Percentiles rank a stretch among this genome's conserved stretches.
phyloP scores from a whole-genome alignment of 768 basidiomycete genomes.

The Postia placenta region DNA sequence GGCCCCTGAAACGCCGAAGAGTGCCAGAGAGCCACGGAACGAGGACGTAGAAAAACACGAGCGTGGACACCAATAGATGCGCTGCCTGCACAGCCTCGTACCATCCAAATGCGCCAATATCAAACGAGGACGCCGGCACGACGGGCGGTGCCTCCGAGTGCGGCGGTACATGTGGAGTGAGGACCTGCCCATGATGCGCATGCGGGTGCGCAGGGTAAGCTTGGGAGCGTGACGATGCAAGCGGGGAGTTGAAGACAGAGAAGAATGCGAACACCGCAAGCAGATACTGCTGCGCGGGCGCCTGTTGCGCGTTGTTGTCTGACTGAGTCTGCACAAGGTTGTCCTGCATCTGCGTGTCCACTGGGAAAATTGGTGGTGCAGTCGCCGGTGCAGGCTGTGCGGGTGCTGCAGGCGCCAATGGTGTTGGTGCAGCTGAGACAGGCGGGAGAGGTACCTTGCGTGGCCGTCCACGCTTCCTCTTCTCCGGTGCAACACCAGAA shows the following conservation, averaged over 20 bases:
- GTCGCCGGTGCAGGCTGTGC: conserved; percentile 10
- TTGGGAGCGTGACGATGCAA: conserved; percentile 39
- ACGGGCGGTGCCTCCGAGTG: conserved; percentile 18
- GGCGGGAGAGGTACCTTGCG: conserved; percentile 59
- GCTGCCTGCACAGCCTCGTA: conserved; percentile 52
- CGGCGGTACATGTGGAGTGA: conserved; percentile 29
- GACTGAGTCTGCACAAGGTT: conserved; percentile 9
- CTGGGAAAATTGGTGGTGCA: conserved; percentile 11
- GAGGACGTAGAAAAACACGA: conserved; percentile 56
- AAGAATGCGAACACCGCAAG: conserved; percentile 80
- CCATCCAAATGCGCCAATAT: conserved; percentile 34
- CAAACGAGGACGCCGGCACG: conserved; percentile 8
- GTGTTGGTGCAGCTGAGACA: conserved; percentile 14
- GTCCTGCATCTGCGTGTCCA: conserved; percentile 14
- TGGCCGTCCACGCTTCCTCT: conserved; percentile 80
- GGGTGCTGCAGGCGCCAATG: conserved; percentile 12
- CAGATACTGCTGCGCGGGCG: conserved; percentile 52
- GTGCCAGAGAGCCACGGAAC: conserved; percentile 36
- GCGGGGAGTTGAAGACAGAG: conserved; percentile 77
- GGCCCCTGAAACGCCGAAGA: conserved; percentile 10
- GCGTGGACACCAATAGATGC: conserved; percentile 59
- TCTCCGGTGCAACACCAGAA: conserved; percentile 48
- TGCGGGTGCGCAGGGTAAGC: conserved; percentile 26
- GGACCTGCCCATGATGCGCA: conserved; percentile 53
- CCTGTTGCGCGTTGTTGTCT: conserved; percentile 9